These are phyloP conservation scores for Phlebiopsis gigantea DNA, from an alignment of 768 basidiomycete species.

Conservation along the genomic window DNA sequence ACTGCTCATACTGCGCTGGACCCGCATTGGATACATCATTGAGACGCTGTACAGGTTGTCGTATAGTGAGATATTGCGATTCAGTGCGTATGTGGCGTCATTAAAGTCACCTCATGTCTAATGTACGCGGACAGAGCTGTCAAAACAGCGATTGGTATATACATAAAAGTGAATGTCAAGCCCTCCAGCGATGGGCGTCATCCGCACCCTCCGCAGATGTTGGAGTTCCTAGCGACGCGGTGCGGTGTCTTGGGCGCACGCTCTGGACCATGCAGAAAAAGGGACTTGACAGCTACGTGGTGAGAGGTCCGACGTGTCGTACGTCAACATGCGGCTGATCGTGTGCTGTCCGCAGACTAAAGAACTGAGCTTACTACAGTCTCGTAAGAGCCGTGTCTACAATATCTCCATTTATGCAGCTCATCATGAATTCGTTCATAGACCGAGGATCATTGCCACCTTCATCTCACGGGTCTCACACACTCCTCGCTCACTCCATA, in stretches of 20 bases:
- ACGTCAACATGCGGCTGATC: not conserved
- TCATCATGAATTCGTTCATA: constrained; percentile 22
- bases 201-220: constrained; percentile 42
- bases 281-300: constrained; percentile 53
- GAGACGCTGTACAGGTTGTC: constrained; percentile 74
- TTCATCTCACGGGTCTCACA: constrained; percentile 48
- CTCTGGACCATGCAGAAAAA: constrained; percentile 59
- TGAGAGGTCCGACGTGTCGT: constrained; percentile 27
- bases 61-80: constrained; percentile 70
- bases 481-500: constrained; percentile 69
- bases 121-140: constrained; percentile 41
- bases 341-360: constrained; percentile 36
- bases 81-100: constrained; percentile 37
- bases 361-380: constrained; percentile 68
- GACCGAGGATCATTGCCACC: constrained; percentile 53
- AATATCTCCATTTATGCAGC: not conserved
- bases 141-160: constrained; percentile 68
- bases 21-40: constrained; percentile 34
- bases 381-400: constrained; percentile 44
- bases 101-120: not conserved
- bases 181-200: constrained; percentile 54
- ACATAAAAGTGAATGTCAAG: constrained; percentile 77
- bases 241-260: constrained; percentile 74
- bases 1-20: constrained; percentile 68
- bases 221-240: constrained; percentile 66